Evolutionary conservation across 2,329 filamentous ascomycete genomes (phyloP).

Genomic region (Sarocladiaceae sp.): DNA sequence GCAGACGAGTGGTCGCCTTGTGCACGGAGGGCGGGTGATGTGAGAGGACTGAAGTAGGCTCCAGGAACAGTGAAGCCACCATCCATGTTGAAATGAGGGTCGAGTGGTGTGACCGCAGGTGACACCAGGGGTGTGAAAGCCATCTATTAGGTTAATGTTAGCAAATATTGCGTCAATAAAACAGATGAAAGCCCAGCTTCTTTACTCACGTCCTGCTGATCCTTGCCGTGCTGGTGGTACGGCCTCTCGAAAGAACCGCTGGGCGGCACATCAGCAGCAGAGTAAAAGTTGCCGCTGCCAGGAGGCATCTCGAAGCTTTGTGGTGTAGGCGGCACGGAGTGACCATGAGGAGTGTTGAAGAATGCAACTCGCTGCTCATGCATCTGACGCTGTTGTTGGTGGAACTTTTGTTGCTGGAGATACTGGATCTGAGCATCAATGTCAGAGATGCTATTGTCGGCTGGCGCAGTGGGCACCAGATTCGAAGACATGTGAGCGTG

Average conservation of each 20-base stretch:
- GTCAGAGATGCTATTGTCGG: slow-evolving; percentile 49
- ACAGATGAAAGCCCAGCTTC: too few species aligned
- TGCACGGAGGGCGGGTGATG: slow-evolving; percentile 74
- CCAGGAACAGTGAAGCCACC: slow-evolving; percentile 58
- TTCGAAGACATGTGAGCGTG: slow-evolving; percentile 44
- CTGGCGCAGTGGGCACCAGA: slow-evolving; percentile 36
- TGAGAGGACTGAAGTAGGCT: slow-evolving; percentile 79
- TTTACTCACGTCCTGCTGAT: slow-evolving; percentile 63
- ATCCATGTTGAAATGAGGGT: slow-evolving; percentile 62
- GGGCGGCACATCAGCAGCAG: slow-evolving; percentile 44
- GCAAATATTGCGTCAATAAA: too few species aligned
- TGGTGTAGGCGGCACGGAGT: slow-evolving; percentile 72
- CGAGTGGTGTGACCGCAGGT: slow-evolving; percentile 77
- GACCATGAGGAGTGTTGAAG: slow-evolving; percentile 46
- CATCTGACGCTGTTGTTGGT: slow-evolving; percentile 56
- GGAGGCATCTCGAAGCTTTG: slow-evolving; percentile 75
- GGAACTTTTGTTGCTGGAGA: slow-evolving; percentile 58
- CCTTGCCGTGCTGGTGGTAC: slow-evolving; percentile 63
- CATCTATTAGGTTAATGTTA: slow-evolving; percentile 44
- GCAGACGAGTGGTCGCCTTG: slow-evolving; percentile 51
- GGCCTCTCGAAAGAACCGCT: slow-evolving; percentile 59
- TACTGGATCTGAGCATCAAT: slow-evolving; percentile 65
- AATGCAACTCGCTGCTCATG: slow-evolving; percentile 54
- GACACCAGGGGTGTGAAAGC: slow-evolving; percentile 78
- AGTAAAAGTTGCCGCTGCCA: slow-evolving; percentile 53